Evolutionary conservation across 108 stramenopile species (phyloP).

Genomic region (Discostella stelligeroides): DNA sequence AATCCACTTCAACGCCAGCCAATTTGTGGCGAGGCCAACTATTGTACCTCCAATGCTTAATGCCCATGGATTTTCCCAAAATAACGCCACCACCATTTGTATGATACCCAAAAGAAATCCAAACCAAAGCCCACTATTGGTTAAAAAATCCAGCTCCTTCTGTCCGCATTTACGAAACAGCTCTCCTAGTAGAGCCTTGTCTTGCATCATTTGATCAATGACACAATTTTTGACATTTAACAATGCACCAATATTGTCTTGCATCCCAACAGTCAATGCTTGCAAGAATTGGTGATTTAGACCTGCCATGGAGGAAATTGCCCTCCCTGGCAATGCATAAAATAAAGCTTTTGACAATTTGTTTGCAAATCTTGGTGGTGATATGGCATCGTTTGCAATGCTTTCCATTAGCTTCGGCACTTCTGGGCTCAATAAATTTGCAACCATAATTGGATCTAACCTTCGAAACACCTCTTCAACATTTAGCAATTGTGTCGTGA

Average conservation of each 20-base stretch:
- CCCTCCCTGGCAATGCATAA: constrained; percentile 35
- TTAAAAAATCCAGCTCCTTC: constrained; percentile 83
- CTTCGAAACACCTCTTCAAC: constrained; percentile 80
- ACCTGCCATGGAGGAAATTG: constrained; percentile 34
- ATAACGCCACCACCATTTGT: constrained; percentile 92
- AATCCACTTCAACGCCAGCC: constrained; percentile 94
- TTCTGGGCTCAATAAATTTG: constrained; percentile 64
- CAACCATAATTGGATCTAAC: constrained; percentile 68
- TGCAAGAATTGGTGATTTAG: constrained; percentile 58
- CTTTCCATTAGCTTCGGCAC: constrained; percentile 71
- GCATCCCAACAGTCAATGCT: constrained; percentile 65
- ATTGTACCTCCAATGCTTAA: constrained; percentile 88
- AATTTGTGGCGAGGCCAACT: constrained; percentile 92
- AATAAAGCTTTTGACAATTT: constrained; percentile 39
- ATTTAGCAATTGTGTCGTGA: constrained; percentile 77
- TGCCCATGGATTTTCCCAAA: constrained; percentile 95
- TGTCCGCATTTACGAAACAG: constrained; percentile 83
- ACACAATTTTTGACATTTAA: constrained; percentile 84
- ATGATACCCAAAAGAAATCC: constrained; percentile 91
- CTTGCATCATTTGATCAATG: constrained; percentile 85
- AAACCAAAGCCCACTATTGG: constrained; percentile 92
- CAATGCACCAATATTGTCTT: constrained; percentile 69
- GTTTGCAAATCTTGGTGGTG: constrained; percentile 29
- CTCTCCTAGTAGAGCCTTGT: constrained; percentile 72
- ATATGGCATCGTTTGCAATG: constrained; percentile 58